These are phyloP conservation scores for Kazachstania kunashirensis DNA, from an alignment of 805 yeast genomes.

Conservation along the genomic window DNA sequence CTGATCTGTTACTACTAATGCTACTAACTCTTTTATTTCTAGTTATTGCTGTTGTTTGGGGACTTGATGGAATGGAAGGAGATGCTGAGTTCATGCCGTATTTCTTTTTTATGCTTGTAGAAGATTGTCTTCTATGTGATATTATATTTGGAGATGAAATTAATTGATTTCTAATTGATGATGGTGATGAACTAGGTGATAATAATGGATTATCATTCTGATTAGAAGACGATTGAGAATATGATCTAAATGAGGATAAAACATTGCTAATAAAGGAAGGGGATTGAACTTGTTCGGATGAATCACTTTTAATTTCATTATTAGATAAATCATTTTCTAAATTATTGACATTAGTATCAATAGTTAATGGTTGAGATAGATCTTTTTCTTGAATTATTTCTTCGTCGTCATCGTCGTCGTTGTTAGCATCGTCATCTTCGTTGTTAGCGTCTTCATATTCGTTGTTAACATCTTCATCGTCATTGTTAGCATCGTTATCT, in stretches of 20 bases:
- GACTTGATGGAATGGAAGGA: not conserved
- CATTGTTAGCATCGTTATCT: not conserved
- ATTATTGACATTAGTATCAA: too few species aligned
- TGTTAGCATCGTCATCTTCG: too few species aligned
- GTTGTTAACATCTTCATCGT: too few species aligned
- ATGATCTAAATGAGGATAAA: constrained; percentile 5
- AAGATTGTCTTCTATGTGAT: constrained; percentile 24
- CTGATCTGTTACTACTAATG: constrained; percentile 6
- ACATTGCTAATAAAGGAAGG: constrained; percentile 10
- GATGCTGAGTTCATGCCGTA: not conserved
- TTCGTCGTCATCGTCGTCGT: too few species aligned
- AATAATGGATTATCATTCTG: not conserved
- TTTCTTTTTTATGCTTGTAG: constrained; percentile 6
- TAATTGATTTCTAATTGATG: not conserved
- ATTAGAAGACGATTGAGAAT: not conserved
- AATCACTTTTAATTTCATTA: too few species aligned
- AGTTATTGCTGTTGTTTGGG: not conserved
- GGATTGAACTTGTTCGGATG: constrained; percentile 5
- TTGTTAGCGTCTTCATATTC: too few species aligned
- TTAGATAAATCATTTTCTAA: too few species aligned
- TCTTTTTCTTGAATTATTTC: too few species aligned
- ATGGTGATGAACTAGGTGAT: not conserved
- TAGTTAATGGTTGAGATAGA: too few species aligned
- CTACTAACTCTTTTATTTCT: constrained; percentile 6
- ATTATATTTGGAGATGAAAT: constrained; percentile 22